Percentiles rank a stretch among this genome's conserved stretches.
Conservation (phyloP, 768 basidiomycete genomes). For the Roridomyces roridus region DNA sequence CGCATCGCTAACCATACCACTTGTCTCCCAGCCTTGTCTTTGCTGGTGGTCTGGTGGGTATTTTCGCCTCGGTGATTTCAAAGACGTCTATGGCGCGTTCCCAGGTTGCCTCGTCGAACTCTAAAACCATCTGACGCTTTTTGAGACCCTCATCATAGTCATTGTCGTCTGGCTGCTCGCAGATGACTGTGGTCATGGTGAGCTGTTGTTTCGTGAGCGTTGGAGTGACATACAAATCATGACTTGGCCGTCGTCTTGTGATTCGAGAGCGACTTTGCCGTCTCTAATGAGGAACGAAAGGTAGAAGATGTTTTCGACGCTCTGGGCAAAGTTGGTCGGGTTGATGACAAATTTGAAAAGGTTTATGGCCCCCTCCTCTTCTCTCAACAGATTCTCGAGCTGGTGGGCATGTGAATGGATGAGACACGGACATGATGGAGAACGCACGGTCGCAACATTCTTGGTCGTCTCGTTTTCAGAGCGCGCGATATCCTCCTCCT, state of each 20-base stretch:
- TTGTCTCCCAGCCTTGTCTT: constrained; percentile 63
- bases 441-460: constrained; percentile 75
- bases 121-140: constrained; percentile 88
- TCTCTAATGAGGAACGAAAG: constrained; percentile 92
- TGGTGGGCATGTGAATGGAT: constrained; percentile 31
- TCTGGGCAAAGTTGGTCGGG: constrained; percentile 89
- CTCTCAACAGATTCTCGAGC: constrained; percentile 66
- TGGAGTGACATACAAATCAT: constrained; percentile 65
- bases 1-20: constrained; percentile 87
- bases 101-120: constrained; percentile 93
- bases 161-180: constrained; percentile 66
- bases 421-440: not conserved
- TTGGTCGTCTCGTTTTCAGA: constrained; percentile 90
- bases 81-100: constrained; percentile 89
- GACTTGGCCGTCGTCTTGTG: constrained; percentile 71
- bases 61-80: constrained; percentile 74
- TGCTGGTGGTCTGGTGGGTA: constrained; percentile 75
- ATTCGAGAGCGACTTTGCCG: constrained; percentile 78
- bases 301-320: constrained; percentile 96
- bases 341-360: constrained; percentile 90
- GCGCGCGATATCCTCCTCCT: constrained; percentile 81
- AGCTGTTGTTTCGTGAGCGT: not conserved
- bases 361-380: constrained; percentile 62
- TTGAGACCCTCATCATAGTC: constrained; percentile 68
- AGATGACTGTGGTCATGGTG: constrained; percentile 50